phyloP scores from a whole-genome alignment of 176 grass and related monocot species.

The Leersia perrieri region DNA sequence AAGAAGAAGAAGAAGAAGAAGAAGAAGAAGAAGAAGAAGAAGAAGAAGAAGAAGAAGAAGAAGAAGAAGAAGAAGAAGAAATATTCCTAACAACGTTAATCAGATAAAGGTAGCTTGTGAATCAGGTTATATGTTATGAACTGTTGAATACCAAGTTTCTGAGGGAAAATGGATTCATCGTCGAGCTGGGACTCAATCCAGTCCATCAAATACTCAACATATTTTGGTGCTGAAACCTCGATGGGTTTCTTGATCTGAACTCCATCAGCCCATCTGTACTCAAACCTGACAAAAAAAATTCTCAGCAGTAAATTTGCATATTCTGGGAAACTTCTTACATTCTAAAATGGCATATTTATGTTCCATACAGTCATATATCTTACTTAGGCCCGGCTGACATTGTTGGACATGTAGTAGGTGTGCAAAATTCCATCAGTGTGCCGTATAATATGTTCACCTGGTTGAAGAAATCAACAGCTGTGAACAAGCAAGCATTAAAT shows the following conservation, averaged over 20 bases:
- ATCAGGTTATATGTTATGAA: neutral
- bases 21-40: too few species aligned
- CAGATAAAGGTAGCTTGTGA: neutral
- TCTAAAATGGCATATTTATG: neutral
- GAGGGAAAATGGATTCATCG: slow-evolving; percentile 89
- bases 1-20: too few species aligned
- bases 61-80: too few species aligned
- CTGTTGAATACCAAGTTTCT: slow-evolving; percentile 66
- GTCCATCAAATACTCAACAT: slow-evolving; percentile 97
- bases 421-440: slow-evolving; percentile 92
- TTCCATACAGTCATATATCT: neutral
- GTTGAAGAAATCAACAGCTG: slow-evolving; percentile 98
- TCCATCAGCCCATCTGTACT: slow-evolving; percentile 98
- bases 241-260: slow-evolving; percentile 96
- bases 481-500: slow-evolving; percentile 18
- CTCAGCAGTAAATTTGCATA: neutral
- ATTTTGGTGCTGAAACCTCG: slow-evolving; percentile 91
- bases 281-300: slow-evolving; percentile 54
- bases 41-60: too few species aligned
- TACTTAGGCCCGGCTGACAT: slow-evolving; percentile 98
- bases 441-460: slow-evolving; percentile 90
- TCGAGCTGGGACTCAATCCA: slow-evolving; percentile 94
- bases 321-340: neutral
- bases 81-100: neutral
- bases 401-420: slow-evolving; percentile 71